phyloP scores from a whole-genome alignment of 164 flowering plant species.

The Kingdonia uniflora region DNA sequence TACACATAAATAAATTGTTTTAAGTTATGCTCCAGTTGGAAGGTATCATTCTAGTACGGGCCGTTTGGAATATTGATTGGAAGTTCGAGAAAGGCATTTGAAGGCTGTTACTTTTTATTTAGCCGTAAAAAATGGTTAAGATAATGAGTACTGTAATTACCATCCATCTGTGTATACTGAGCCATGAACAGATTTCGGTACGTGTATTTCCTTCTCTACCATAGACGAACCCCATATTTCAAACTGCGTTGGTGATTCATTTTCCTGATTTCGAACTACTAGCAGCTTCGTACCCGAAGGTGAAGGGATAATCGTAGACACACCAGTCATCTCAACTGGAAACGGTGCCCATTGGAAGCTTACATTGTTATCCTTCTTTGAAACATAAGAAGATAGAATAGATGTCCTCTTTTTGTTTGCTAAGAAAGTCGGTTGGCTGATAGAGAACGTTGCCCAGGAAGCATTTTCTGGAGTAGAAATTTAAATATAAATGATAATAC shows the following conservation, averaged over 20 bases:
- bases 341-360: slow-evolving; percentile 91
- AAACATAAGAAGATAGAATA: slow-evolving; percentile 48
- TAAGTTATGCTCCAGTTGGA: too few species aligned
- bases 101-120: too few species aligned
- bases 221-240: slow-evolving; percentile 77
- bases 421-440: slow-evolving; percentile 69
- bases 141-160: slow-evolving; percentile 31
- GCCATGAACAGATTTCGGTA: slow-evolving; percentile 78
- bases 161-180: slow-evolving; percentile 85
- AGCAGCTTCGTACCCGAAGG: slow-evolving; percentile 88
- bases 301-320: slow-evolving; percentile 67
- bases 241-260: slow-evolving; percentile 63
- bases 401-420: slow-evolving; percentile 68
- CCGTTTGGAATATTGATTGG: too few species aligned
- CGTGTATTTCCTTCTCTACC: slow-evolving; percentile 69
- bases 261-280: slow-evolving; percentile 62
- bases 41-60: too few species aligned
- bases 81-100: too few species aligned
- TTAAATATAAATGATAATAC: background rate
- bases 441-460: slow-evolving; percentile 62
- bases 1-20: too few species aligned
- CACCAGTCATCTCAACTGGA: slow-evolving; percentile 79
- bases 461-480: slow-evolving; percentile 31
- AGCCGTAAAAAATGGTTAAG: too few species aligned
- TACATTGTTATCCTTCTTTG: slow-evolving; percentile 23